Conservation (phyloP, 108 stramenopile genomes). For the Stephanodiscus triporus region DNA sequence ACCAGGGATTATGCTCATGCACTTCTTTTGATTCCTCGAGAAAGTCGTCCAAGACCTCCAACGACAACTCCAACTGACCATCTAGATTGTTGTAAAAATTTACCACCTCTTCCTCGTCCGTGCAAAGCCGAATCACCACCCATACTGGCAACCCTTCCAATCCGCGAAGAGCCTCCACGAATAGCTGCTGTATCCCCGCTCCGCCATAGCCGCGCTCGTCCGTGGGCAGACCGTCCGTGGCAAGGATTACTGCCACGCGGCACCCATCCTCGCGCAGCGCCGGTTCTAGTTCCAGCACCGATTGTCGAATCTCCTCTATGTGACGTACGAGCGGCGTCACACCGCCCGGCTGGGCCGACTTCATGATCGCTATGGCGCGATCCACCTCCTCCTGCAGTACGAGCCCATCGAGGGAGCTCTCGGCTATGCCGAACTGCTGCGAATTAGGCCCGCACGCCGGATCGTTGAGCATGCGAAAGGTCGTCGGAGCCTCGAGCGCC, state of each 20-base stretch:
- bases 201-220: slow-evolving; percentile 58
- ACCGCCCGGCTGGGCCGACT: slow-evolving; percentile 61
- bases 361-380: slow-evolving; percentile 60
- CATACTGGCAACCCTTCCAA: slow-evolving; percentile 83
- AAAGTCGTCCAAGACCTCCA: slow-evolving; percentile 91
- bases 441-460: slow-evolving; percentile 54
- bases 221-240: slow-evolving; percentile 87
- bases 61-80: slow-evolving; percentile 69
- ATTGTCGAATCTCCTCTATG: slow-evolving; percentile 65
- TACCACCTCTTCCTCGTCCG: slow-evolving; percentile 81
- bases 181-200: slow-evolving; percentile 22
- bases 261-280: slow-evolving; percentile 61
- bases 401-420: slow-evolving; percentile 29
- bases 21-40: slow-evolving; percentile 85
- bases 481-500: slow-evolving; percentile 61
- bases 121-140: slow-evolving; percentile 90
- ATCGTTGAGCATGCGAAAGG: slow-evolving; percentile 75
- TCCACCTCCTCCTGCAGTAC: slow-evolving; percentile 52
- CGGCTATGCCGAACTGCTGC: slow-evolving; percentile 55
- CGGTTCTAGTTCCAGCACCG: slow-evolving; percentile 58
- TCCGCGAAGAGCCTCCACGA: slow-evolving; percentile 58
- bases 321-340: slow-evolving; percentile 80
- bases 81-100: slow-evolving; percentile 88
- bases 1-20: slow-evolving; percentile 79
- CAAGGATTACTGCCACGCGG: slow-evolving; percentile 79